Evolutionary conservation across 2,329 filamentous ascomycete genomes (phyloP).

Genomic region (Exophiala dermatitidis): DNA sequence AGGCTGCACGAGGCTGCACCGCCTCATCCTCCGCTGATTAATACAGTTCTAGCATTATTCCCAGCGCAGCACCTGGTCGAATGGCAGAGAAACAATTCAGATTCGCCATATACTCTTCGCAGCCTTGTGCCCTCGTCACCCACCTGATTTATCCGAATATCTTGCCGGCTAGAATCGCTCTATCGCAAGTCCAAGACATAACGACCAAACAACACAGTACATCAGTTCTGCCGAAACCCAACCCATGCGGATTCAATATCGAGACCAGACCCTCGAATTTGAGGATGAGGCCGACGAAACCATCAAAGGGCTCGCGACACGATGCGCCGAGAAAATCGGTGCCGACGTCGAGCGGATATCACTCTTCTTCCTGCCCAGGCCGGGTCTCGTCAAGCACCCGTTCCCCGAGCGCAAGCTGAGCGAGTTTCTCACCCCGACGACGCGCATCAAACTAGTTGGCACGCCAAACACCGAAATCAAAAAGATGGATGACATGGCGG

Average conservation of each 20-base stretch:
- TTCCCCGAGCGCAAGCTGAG: slow-evolving; percentile 35
- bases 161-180: too few relatives aligned
- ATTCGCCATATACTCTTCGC: too few relatives aligned
- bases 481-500: slow-evolving; percentile 35
- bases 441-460: slow-evolving; percentile 44
- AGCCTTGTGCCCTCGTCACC: too few relatives aligned
- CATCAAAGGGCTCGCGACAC: slow-evolving; percentile 38
- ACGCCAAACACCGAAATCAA: slow-evolving; percentile 38
- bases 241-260: slow-evolving; percentile 47
- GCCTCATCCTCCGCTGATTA: background rate
- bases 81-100: background rate
- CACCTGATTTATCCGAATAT: too few relatives aligned
- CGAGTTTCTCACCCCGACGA: slow-evolving; percentile 34
- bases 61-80: background rate
- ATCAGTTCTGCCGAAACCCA: too few relatives aligned
- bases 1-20: background rate
- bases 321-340: slow-evolving; percentile 32
- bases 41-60: background rate
- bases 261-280: slow-evolving; percentile 46
- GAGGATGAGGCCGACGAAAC: slow-evolving; percentile 46
- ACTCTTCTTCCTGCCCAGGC: slow-evolving; percentile 42
- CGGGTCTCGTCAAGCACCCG: slow-evolving; percentile 41
- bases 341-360: slow-evolving; percentile 40
- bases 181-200: too few relatives aligned
- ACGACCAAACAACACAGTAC: too few relatives aligned